A percentile compares a stretch with the other conserved stretches of the same genome.
Conservation (phyloP, 306 rosid species). For the Myrica gale region DNA sequence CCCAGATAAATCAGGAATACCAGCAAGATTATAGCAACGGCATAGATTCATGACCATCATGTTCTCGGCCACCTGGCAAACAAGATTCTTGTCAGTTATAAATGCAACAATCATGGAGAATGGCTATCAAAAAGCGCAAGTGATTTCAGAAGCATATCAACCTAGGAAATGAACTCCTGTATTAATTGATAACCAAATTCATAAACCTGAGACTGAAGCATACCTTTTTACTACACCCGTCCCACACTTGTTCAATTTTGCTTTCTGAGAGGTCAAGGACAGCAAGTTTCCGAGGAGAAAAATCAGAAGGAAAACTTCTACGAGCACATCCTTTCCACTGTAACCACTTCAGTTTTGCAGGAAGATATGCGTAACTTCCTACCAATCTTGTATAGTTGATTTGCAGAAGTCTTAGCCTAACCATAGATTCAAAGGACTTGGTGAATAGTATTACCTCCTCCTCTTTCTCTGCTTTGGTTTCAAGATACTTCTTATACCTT, state of each 20-base stretch:
- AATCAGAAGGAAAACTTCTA: slow-evolving; percentile 41
- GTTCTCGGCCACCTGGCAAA: slow-evolving; percentile 47
- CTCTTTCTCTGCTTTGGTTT: slow-evolving; percentile 28
- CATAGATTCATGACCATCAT: slow-evolving; percentile 51
- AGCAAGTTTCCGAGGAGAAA: slow-evolving; percentile 43
- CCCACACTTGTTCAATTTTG: slow-evolving; percentile 37
- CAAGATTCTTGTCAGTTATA: not conserved
- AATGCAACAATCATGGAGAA: not conserved
- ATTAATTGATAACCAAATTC: slow-evolving; percentile 1
- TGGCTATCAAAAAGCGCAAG: not conserved
- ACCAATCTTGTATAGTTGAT: slow-evolving; percentile 47
- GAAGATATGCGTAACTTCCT: slow-evolving; percentile 45
- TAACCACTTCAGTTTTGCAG: slow-evolving; percentile 58
- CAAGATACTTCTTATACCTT: slow-evolving; percentile 27
- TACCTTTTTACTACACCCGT: slow-evolving; percentile 29
- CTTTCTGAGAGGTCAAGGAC: slow-evolving; percentile 62
- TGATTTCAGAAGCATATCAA: not conserved
- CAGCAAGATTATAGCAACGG: slow-evolving; percentile 29
- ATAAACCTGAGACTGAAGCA: slow-evolving; percentile 7
- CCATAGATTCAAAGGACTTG: slow-evolving; percentile 43
- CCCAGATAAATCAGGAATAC: slow-evolving; percentile 55
- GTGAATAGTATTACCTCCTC: slow-evolving; percentile 30
- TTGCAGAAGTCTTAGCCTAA: slow-evolving; percentile 49
- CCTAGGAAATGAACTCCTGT: not conserved
- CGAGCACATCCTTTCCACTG: slow-evolving; percentile 65